A percentile compares a stretch with the other conserved stretches of the same genome.
Conservation (phyloP, 768 basidiomycete genomes). For the Roridomyces roridus region DNA sequence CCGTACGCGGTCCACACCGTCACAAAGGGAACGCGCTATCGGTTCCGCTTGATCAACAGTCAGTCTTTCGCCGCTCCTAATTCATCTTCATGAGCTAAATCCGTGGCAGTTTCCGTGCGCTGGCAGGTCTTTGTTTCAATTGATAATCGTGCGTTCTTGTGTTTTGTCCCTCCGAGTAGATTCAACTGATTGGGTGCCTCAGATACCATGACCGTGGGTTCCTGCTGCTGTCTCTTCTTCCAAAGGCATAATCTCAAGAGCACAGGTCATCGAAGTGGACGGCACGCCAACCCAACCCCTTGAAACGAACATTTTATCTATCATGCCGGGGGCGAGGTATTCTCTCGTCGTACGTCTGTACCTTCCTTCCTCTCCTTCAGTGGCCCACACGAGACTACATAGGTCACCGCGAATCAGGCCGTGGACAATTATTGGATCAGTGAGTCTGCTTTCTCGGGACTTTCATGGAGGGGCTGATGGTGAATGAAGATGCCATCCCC, state of each 20-base stretch:
- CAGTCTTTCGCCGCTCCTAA: no score
- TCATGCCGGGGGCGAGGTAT: constrained; percentile 60
- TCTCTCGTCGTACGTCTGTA: constrained; percentile 38
- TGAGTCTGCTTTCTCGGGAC: constrained; percentile 28
- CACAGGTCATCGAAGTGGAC: constrained; percentile 14
- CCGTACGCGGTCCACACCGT: constrained; percentile 41
- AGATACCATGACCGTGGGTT: constrained; percentile 7
- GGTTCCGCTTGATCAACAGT: constrained; percentile 48
- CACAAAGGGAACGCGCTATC: constrained; percentile 36
- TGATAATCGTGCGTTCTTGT: constrained; percentile 19
- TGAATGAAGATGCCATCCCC: constrained; percentile 22
- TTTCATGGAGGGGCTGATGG: background rate
- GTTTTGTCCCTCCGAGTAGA: background rate
- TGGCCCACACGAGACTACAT: constrained; percentile 7
- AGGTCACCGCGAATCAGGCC: constrained; percentile 48
- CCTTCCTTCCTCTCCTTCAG: constrained; percentile 1
- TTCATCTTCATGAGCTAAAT: no score
- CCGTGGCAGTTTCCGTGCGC: constrained; percentile 42
- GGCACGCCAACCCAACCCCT: constrained; percentile 7
- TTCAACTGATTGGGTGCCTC: background rate
- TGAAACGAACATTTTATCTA: constrained; percentile 13
- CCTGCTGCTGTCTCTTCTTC: no score
- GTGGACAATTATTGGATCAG: constrained; percentile 56
- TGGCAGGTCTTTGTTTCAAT: constrained; percentile 38
- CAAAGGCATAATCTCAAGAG: no score